These are phyloP conservation scores for Phytophthora cactorum DNA, from an alignment of 352 stramenopile species.

Conservation along the genomic window DNA sequence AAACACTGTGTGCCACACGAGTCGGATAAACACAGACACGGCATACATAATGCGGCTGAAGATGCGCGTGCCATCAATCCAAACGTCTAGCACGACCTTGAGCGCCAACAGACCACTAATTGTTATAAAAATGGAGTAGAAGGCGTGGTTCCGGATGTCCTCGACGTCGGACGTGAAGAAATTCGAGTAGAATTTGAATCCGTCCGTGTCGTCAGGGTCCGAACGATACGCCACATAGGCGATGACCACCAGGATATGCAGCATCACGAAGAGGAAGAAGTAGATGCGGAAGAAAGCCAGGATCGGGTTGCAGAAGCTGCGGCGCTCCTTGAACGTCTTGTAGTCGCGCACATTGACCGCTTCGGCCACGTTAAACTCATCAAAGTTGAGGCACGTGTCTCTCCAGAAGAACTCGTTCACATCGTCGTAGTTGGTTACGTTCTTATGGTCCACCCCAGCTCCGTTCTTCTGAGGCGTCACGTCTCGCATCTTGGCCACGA, in stretches of 20 bases:
- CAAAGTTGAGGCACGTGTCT: constrained; percentile 76
- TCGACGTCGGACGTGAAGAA: constrained; percentile 71
- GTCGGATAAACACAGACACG: constrained; percentile 62
- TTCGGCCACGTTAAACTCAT: constrained; percentile 81
- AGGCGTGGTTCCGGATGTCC: constrained; percentile 77
- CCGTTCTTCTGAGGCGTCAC: constrained; percentile 39
- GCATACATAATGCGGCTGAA: constrained; percentile 70
- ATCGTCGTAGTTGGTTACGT: constrained; percentile 92
- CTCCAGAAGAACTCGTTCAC: constrained; percentile 93
- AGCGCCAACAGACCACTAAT: constrained; percentile 62
- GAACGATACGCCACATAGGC: constrained; percentile 83
- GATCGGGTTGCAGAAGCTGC: constrained; percentile 82
- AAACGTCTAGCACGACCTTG: constrained; percentile 86
- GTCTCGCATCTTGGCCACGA: constrained; percentile 78
- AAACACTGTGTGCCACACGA: constrained; percentile 87
- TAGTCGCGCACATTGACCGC: constrained; percentile 68
- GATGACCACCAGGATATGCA: constrained; percentile 80
- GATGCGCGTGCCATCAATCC: constrained; percentile 79
- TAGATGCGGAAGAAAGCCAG: constrained; percentile 90
- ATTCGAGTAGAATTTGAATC: constrained; percentile 75
- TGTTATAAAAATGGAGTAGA: constrained; percentile 78
- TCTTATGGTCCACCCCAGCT: constrained; percentile 73
- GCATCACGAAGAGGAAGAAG: constrained; percentile 86
- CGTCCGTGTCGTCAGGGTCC: constrained; percentile 52
- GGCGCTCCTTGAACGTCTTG: constrained; percentile 89